Evolutionary conservation across 2,329 filamentous ascomycete species (phyloP).

Genomic region (Fusarium sp.): DNA sequence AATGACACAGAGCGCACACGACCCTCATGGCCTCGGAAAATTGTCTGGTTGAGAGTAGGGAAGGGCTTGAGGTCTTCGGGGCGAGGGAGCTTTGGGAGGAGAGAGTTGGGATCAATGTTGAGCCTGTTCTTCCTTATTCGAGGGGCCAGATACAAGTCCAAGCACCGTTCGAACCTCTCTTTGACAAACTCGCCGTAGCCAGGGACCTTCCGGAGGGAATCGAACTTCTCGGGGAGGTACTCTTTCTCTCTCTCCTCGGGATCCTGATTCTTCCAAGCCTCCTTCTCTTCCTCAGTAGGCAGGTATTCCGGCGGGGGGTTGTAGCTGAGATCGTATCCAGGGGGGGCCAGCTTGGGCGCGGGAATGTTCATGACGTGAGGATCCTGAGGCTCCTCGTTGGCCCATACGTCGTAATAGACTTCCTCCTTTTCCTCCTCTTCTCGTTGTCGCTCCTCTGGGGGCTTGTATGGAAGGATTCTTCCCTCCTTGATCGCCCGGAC

Average conservation of each 20-base stretch:
- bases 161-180: constrained; percentile 92
- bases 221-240: constrained; percentile 82
- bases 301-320: constrained; percentile 96
- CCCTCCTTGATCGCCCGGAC: constrained; percentile 95
- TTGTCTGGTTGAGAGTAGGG: constrained; percentile 85
- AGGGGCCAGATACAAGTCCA: constrained; percentile 95
- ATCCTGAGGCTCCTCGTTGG: constrained; percentile 82
- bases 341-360: constrained; percentile 90
- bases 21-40: constrained; percentile 88
- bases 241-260: constrained; percentile 91
- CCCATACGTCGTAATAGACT: constrained; percentile 89
- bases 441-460: constrained; percentile 70
- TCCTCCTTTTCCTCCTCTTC: constrained; percentile 76
- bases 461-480: constrained; percentile 87
- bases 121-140: constrained; percentile 90
- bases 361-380: constrained; percentile 94
- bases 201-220: constrained; percentile 87
- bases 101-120: constrained; percentile 93
- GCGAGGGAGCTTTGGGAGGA: constrained; percentile 90
- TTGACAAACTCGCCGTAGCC: constrained; percentile 91
- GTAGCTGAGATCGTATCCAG: constrained; percentile 94
- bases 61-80: constrained; percentile 95
- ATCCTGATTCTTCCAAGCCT: constrained; percentile 83
- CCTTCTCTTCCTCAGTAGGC: constrained; percentile 82
- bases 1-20: constrained; percentile 84